phyloP scores from a whole-genome alignment of 1,284 basidiomycete genomes.

The Pascua guehoae region DNA sequence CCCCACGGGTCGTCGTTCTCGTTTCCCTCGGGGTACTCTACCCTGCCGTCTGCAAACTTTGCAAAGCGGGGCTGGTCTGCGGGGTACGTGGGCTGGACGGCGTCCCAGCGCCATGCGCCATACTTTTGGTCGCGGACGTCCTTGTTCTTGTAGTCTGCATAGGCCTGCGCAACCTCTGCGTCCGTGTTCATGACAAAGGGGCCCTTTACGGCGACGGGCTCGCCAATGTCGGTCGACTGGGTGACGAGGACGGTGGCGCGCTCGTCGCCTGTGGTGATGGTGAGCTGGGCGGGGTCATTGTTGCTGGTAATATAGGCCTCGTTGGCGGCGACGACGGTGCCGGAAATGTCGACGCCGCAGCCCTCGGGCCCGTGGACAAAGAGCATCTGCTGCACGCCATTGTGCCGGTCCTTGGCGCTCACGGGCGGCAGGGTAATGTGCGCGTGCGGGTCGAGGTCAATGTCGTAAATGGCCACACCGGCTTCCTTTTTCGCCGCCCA shows the following conservation, averaged over 20 bases:
- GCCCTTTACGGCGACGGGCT: slow-evolving; percentile 17
- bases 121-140: slow-evolving; percentile 10
- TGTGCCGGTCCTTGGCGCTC: not conserved
- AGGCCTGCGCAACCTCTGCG: slow-evolving; percentile 12
- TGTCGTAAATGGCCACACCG: slow-evolving; percentile 16
- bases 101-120: slow-evolving; percentile 11
- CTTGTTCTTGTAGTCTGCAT: slow-evolving; percentile 10
- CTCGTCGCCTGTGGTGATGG: slow-evolving; percentile 6
- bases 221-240: slow-evolving; percentile 15
- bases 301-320: slow-evolving; percentile 3
- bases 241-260: slow-evolving; percentile 11
- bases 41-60: slow-evolving; percentile 10
- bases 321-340: slow-evolving; percentile 4
- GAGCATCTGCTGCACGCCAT: slow-evolving; percentile 9
- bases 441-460: slow-evolving; percentile 12
- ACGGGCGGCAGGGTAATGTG: slow-evolving; percentile 12
- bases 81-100: slow-evolving; percentile 4
- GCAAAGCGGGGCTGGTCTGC: slow-evolving; percentile 10
- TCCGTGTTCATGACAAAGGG: slow-evolving; percentile 23
- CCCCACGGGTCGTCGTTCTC: too few species aligned
- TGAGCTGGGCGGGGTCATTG: not conserved
- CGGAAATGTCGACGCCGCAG: slow-evolving; percentile 11
- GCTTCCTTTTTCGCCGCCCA: slow-evolving; percentile 10
- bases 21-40: slow-evolving; percentile 7
- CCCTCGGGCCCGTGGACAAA: slow-evolving; percentile 15